phyloP scores from a whole-genome alignment of 129 eudicot genomes.

The Smallanthus sonchifolius region DNA sequence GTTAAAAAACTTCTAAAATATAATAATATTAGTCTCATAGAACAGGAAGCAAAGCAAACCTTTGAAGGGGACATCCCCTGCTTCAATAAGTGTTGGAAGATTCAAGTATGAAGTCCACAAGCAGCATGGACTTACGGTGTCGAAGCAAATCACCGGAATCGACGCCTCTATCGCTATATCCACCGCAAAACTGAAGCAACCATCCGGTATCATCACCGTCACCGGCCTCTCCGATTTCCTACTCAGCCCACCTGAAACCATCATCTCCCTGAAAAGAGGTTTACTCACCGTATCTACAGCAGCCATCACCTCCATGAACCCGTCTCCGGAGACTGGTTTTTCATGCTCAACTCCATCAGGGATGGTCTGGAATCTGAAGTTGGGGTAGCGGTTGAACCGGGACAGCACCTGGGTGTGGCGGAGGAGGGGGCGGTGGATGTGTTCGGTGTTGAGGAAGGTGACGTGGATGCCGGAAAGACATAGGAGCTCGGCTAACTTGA shows the following conservation, averaged over 20 bases:
- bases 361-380: constrained; percentile 29
- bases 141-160: constrained; percentile 31
- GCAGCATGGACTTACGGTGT: constrained; percentile 43
- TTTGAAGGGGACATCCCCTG: constrained; percentile 36
- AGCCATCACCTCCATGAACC: constrained; percentile 30
- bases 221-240: constrained; percentile 20
- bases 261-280: constrained; percentile 33
- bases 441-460: constrained; percentile 55
- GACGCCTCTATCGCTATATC: constrained; percentile 15
- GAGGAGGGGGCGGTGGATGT: constrained; percentile 51
- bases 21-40: no score
- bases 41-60: constrained; percentile 14
- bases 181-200: constrained; percentile 23
- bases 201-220: constrained; percentile 42
- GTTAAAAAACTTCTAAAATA: no score
- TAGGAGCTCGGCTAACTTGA: constrained; percentile 59
- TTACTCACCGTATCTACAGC: constrained; percentile 18
- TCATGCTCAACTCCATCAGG: constrained; percentile 39
- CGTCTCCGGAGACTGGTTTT: constrained; percentile 21
- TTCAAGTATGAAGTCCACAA: constrained; percentile 34
- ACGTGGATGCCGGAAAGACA: constrained; percentile 43
- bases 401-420: constrained; percentile 42
- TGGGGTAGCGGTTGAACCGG: constrained; percentile 37
- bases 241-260: constrained; percentile 25
- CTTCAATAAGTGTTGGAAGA: constrained; percentile 36